Percentiles rank a stretch among this genome's conserved stretches.
phyloP scores from a whole-genome alignment of 352 stramenopile species.

The Pseudoperonospora humuli region DNA sequence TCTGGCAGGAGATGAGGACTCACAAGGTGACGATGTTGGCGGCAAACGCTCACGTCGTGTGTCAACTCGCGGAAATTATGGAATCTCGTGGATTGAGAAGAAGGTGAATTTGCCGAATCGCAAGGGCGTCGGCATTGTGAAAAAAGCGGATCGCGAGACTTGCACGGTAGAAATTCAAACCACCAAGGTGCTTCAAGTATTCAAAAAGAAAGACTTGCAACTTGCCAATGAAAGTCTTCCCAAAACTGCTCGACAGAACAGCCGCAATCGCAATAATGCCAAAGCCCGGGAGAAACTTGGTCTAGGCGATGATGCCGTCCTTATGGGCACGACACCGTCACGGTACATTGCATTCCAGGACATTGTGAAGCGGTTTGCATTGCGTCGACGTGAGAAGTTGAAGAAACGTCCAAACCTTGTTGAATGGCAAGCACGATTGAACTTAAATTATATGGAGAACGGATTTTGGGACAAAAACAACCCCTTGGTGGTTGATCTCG shows the following conservation, averaged over 20 bases:
- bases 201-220: slow-evolving; percentile 85
- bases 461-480: slow-evolving; percentile 50
- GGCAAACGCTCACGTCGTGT: slow-evolving; percentile 57
- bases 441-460: slow-evolving; percentile 54
- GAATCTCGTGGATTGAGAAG: slow-evolving; percentile 82
- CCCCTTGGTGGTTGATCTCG: slow-evolving; percentile 46
- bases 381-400: slow-evolving; percentile 71
- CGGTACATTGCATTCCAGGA: slow-evolving; percentile 80
- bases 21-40: slow-evolving; percentile 64
- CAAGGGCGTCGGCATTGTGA: slow-evolving; percentile 72
- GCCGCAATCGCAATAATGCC: slow-evolving; percentile 56
- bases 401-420: slow-evolving; percentile 82
- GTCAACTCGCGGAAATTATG: slow-evolving; percentile 74
- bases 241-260: slow-evolving; percentile 47
- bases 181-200: slow-evolving; percentile 70
- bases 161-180: slow-evolving; percentile 74
- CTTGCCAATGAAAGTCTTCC: slow-evolving; percentile 51
- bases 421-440: slow-evolving; percentile 64
- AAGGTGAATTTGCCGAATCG: slow-evolving; percentile 76
- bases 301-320: slow-evolving; percentile 56
- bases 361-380: slow-evolving; percentile 76
- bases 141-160: slow-evolving; percentile 75
- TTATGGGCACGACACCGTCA: slow-evolving; percentile 79
- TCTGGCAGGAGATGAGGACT: slow-evolving; percentile 56
- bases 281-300: slow-evolving; percentile 70